Evolutionary conservation across 1,284 basidiomycete species (phyloP).

Genomic region (Tilletia caries): DNA sequence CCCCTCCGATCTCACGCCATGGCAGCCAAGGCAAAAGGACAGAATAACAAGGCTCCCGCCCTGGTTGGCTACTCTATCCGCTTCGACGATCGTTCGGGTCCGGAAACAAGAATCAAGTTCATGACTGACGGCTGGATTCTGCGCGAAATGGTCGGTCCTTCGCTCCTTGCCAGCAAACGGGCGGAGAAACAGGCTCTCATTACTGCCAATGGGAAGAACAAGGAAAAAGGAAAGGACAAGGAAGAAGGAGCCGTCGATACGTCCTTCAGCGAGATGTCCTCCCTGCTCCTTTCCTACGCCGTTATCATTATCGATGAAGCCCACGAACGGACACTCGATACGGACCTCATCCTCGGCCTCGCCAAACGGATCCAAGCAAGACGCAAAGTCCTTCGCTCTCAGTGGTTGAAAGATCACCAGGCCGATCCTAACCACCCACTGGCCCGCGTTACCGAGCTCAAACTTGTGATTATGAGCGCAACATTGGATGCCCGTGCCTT

Average conservation of each 20-base stretch:
- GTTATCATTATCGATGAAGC: slow-evolving; percentile 93
- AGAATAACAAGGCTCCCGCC: slow-evolving; percentile 17
- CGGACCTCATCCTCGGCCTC: slow-evolving; percentile 87
- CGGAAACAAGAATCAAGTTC: slow-evolving; percentile 79
- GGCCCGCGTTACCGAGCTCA: slow-evolving; percentile 59
- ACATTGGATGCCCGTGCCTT: slow-evolving; percentile 94
- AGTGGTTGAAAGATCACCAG: slow-evolving; percentile 43
- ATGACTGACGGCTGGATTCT: slow-evolving; percentile 96
- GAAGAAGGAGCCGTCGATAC: background rate
- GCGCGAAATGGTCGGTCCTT: slow-evolving; percentile 70
- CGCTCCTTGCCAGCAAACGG: background rate
- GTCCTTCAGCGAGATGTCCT: slow-evolving; percentile 17
- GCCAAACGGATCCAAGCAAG: slow-evolving; percentile 63
- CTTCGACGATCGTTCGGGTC: slow-evolving; percentile 78
- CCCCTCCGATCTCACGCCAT: background rate
- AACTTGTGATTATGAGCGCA: slow-evolving; percentile 94
- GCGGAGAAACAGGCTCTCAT: slow-evolving; percentile 13
- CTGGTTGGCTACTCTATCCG: slow-evolving; percentile 91
- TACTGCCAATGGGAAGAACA: background rate
- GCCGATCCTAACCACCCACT: background rate
- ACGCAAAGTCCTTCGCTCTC: slow-evolving; percentile 59
- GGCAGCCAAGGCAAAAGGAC: background rate
- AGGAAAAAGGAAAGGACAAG: slow-evolving; percentile 14
- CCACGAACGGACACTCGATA: slow-evolving; percentile 90
- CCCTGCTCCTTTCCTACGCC: slow-evolving; percentile 75